Evolutionary conservation across 1,284 basidiomycete genomes (phyloP), one percentile per base, ranked within the genome.

Genomic region (Phylloboletellus chloephorus): DNA sequence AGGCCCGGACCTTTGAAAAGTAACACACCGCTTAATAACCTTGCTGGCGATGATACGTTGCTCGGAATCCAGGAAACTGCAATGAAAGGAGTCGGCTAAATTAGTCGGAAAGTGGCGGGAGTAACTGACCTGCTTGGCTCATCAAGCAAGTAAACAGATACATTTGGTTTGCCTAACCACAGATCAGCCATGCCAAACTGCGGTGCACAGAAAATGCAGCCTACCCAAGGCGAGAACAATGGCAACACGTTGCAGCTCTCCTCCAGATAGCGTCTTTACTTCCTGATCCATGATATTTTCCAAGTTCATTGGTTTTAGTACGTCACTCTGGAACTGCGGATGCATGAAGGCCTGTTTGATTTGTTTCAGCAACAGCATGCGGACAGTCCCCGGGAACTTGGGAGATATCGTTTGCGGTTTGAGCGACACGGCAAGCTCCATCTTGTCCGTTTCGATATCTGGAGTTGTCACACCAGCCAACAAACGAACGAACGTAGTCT

Each of bases 321-420:
- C 94, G 60, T 97, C 93, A 30, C 87, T 87, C 67, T 92, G 88
- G 82, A 97, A 98, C 67, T 97, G 93, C 21, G 92, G 87, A 63
- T 95, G 88, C 90, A 96, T 92, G 69, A 94, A 96, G 35, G 90
- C 81, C 22, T 77, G 71, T 68, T 94, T 94, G 70, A 97, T 95
- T 63, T 88, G 82, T 72, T 95, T 96, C 40, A 98, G 59, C 47
- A 98, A 68, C 50, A 98, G 69, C 86, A 90, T 87, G 56, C 93
- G 81, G 28, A 98, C 93, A 13, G 84, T 86, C 52, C 94, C 94
- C 1, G 85, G 82, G 79, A 96, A 97, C 65, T 90, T 93, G 39
- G 93, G 93, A 31, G 91, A 90, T 64, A 96, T 95, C 41, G 88
- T 88, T 70, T 98, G 93, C 3, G 93, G 93, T 69, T 98, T 98